Conservation (phyloP, 2,329 filamentous ascomycete genomes). For the Zasmidium citrigriseum region DNA sequence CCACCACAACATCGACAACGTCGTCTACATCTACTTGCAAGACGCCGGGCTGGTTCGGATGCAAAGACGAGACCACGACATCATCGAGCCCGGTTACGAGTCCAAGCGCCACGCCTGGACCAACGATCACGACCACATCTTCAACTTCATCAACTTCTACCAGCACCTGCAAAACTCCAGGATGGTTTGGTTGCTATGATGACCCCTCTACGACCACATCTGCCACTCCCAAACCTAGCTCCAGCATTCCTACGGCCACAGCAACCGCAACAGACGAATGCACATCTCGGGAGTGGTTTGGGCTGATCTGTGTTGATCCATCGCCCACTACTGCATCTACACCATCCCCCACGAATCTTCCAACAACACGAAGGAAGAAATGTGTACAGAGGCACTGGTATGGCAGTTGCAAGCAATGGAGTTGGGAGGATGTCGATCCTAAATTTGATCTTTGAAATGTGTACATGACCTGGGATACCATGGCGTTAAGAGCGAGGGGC, state of each 20-base stretch:
- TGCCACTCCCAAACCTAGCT: constrained; percentile 17
- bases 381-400: constrained; percentile 29
- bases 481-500: background rate
- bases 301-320: constrained; percentile 33
- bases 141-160: constrained; percentile 68
- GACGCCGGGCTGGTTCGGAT: constrained; percentile 68
- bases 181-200: constrained; percentile 83
- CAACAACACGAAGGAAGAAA: constrained; percentile 20
- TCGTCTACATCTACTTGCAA: constrained; percentile 57
- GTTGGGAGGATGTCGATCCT: constrained; percentile 15
- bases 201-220: constrained; percentile 46
- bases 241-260: constrained; percentile 15
- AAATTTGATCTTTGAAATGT: constrained; percentile 19
- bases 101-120: constrained; percentile 24
- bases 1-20: constrained; percentile 40
- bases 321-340: constrained; percentile 20
- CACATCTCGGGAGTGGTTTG: constrained; percentile 30
- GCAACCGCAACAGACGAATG: constrained; percentile 24
- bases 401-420: constrained; percentile 27
- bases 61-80: constrained; percentile 56
- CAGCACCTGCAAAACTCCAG: constrained; percentile 83
- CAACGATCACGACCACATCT: constrained; percentile 32
- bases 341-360: constrained; percentile 17
- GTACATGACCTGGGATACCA: background rate
- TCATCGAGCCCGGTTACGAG: constrained; percentile 33